Evolutionary conservation across 2,329 filamentous ascomycete genomes (phyloP), one percentile per base, ranked within the genome.

Genomic region (Aureobasidium zeae): DNA sequence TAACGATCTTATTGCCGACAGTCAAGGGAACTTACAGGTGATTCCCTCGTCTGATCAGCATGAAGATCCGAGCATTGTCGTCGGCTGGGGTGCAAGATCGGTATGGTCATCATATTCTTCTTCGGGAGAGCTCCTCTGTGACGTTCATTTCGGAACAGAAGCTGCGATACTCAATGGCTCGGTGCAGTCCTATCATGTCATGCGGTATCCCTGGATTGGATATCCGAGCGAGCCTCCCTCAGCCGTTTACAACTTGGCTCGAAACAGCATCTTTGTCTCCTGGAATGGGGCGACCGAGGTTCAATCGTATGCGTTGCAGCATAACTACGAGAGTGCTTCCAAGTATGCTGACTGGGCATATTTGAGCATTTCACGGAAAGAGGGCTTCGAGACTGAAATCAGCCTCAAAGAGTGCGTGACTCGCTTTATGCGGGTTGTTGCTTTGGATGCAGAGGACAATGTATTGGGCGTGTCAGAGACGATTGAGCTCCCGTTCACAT

Each of bases 31-130:
- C 3, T 29, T 55, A 22, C 54, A 55, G 25, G 19, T 53, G 13
- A 26, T 57, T 11, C 45, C 48, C 5, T 31, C 47, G 6, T 15
- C 19, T 3, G 24, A 33, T 11, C 19, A 11, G 4, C 16, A 37
- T 4, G n/a, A 44, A n/a, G 46, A 52, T 21, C 47, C 52, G 15
- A 48, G 25, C 15, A 42, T 56, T 13, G 26, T 55, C 11, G 65
- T 79, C 19, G 72, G 73, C 46, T 79, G 74, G 73, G 74, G 73
- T 9, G 66, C 69, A n/a, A 63, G 62, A 10, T 67, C 70, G 1
- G 65, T 68, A 0, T 67, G 66, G 45, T 71, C 65, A 10, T 72
- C 77, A 51, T 73, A 61, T 52, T 50, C 59, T 0, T 38, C 53
- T 13, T 55, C 63, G 25, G 67, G 67, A 20, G 56, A 59, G 5